A percentile compares a stretch with the other conserved stretches of the same genome.
Evolutionary conservation across 495 filamentous ascomycete species (phyloP).

Genomic region (Neurospora sp.): DNA sequence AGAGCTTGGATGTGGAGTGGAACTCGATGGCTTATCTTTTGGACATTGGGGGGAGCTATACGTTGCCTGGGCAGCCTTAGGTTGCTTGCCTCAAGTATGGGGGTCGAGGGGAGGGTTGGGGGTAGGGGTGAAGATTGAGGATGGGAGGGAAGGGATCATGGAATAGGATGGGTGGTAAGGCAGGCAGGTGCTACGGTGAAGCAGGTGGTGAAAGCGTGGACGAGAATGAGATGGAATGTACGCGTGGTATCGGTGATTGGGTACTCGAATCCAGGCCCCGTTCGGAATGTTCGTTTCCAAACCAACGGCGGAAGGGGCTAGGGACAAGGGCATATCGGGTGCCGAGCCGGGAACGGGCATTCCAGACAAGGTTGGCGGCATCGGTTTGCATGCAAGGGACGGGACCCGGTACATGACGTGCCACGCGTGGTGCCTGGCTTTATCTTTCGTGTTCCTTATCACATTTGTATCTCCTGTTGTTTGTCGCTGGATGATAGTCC

Average conservation of each 20-base stretch:
- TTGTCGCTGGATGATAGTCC: not conserved
- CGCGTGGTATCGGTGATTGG: too few relatives aligned
- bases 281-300: not conserved
- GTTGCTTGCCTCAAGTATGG: too few relatives aligned
- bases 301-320: not conserved
- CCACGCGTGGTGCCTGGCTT: not conserved
- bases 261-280: not conserved
- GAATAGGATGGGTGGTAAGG: too few relatives aligned
- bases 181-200: too few relatives aligned
- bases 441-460: not conserved
- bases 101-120: too few relatives aligned
- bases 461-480: too few relatives aligned
- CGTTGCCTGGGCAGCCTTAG: constrained; percentile 4
- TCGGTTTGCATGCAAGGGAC: not conserved
- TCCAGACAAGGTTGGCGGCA: not conserved
- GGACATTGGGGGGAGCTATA: constrained; percentile 16
- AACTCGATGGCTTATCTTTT: constrained; percentile 16
- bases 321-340: not conserved
- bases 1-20: constrained; percentile 23
- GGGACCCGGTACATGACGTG: not conserved
- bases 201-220: not conserved
- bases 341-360: not conserved
- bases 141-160: too few relatives aligned
- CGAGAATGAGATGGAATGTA: not conserved
- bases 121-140: too few relatives aligned